Evolutionary conservation across 495 filamentous ascomycete genomes (phyloP).

Genomic region (Podospora anserina): DNA sequence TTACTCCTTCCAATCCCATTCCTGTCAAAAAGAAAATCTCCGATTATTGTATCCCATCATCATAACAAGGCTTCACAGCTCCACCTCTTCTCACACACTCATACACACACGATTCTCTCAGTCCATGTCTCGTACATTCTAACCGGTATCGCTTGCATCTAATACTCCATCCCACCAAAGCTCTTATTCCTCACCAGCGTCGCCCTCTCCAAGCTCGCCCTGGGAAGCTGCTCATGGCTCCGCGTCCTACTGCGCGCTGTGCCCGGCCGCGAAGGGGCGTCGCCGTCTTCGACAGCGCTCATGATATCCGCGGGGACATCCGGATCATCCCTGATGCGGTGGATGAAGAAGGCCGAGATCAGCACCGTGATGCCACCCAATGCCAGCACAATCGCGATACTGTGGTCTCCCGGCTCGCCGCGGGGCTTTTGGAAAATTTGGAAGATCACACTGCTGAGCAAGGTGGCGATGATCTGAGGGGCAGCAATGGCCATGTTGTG

Average conservation of each 20-base stretch:
- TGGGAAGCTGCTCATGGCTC: conserved; percentile 34
- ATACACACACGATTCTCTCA: neutral
- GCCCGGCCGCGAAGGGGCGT: conserved; percentile 22
- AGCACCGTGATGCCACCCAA: conserved; percentile 75
- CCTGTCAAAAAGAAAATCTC: neutral
- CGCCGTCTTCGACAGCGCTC: conserved; percentile 42
- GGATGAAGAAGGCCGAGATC: conserved; percentile 66
- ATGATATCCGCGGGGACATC: conserved; percentile 34
- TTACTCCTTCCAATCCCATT: neutral
- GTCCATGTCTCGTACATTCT: neutral
- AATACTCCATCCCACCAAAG: conserved; percentile 47
- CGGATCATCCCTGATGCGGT: conserved; percentile 45
- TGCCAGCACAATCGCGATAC: conserved; percentile 79
- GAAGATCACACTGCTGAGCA: conserved; percentile 79
- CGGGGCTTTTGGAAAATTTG: conserved; percentile 75
- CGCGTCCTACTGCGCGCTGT: conserved; percentile 29
- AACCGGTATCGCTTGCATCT: neutral
- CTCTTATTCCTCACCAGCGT: conserved; percentile 45
- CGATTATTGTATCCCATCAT: neutral
- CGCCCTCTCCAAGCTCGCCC: conserved; percentile 44
- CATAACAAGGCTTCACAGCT: neutral
- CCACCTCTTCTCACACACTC: neutral
- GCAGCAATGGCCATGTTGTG: conserved; percentile 89
- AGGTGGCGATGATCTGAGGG: conserved; percentile 82
- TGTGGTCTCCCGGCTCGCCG: conserved; percentile 76